phyloP scores from a whole-genome alignment of 23 red algal genomes.

The Gracilaria caudata region DNA sequence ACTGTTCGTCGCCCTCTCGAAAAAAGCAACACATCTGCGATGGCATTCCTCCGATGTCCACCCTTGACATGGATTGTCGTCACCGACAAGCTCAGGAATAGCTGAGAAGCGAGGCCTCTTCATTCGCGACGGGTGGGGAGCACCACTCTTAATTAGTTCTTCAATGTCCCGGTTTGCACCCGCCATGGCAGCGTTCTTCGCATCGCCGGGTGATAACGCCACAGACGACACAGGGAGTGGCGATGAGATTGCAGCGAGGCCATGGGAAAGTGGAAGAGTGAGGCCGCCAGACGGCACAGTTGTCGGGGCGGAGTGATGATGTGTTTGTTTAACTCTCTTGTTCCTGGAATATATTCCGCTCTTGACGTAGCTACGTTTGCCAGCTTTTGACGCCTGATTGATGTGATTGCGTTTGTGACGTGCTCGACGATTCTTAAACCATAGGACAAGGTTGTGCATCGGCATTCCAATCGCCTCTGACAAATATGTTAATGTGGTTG shows the following conservation, averaged over 20 bases:
- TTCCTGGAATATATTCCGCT: conserved; percentile 67
- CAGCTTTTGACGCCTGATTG: neutral
- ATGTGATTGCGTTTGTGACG: conserved; percentile 47
- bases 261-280: conserved; percentile 21
- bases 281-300: conserved; percentile 19
- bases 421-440: conserved; percentile 82
- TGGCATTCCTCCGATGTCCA: conserved; percentile 57
- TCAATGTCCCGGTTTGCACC: neutral
- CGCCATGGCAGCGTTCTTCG: neutral
- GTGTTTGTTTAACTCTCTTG: neutral
- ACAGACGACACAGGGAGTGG: conserved; percentile 1
- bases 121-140: conserved; percentile 14
- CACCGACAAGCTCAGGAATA: conserved; percentile 40
- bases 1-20: conserved; percentile 23
- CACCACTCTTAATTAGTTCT: conserved; percentile 2
- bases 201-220: neutral
- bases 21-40: conserved; percentile 41
- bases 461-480: conserved; percentile 59
- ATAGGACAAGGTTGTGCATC: conserved; percentile 69
- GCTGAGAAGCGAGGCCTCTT: conserved; percentile 39
- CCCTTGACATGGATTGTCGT: conserved; percentile 52
- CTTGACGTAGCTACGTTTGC: conserved; percentile 68
- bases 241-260: neutral
- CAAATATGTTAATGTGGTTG: conserved; percentile 33
- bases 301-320: neutral